Conservation (phyloP, 108 stramenopile genomes). For the Parietichytrium sp. region DNA sequence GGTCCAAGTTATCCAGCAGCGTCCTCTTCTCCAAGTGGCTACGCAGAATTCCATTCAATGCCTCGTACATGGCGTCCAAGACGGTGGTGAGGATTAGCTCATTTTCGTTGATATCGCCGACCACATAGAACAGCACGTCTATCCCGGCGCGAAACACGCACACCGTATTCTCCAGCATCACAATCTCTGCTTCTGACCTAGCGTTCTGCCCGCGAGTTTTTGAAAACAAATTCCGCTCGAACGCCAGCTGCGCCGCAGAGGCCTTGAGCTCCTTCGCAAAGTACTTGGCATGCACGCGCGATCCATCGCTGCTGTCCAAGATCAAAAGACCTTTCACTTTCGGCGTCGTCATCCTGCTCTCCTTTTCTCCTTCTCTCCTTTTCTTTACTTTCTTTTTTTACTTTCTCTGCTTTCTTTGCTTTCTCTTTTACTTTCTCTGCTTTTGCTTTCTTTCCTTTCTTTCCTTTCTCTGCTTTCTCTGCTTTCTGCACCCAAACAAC, state of each 20-base stretch:
- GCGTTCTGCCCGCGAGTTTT: conserved; percentile 36
- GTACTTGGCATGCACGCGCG: conserved; percentile 29
- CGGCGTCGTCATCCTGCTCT: conserved; percentile 6
- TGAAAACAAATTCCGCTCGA: conserved; percentile 2
- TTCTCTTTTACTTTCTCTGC: too few relatives aligned
- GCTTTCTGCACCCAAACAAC: too few relatives aligned
- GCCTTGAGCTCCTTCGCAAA: conserved; percentile 15
- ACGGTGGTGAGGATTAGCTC: conserved; percentile 57
- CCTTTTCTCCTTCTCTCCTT: too few relatives aligned
- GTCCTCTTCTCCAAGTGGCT: conserved; percentile 54
- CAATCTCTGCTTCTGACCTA: conserved; percentile 45
- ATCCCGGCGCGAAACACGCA: conserved; percentile 53
- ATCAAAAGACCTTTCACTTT: conserved; percentile 29
- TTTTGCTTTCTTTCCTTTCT: too few relatives aligned
- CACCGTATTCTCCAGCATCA: conserved; percentile 54
- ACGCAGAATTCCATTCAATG: conserved; percentile 49
- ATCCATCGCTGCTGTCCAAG: background rate
- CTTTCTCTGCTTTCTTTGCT: too few relatives aligned
- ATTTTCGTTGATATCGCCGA: conserved; percentile 48
- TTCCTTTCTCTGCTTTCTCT: too few relatives aligned
- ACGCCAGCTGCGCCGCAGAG: conserved; percentile 15
- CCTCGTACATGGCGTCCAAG: conserved; percentile 56
- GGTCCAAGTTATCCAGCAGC: conserved; percentile 56
- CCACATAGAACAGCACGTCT: conserved; percentile 56
- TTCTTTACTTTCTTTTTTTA: too few relatives aligned